phyloP scores from a whole-genome alignment of 768 basidiomycete species.

The Panus rudis region DNA sequence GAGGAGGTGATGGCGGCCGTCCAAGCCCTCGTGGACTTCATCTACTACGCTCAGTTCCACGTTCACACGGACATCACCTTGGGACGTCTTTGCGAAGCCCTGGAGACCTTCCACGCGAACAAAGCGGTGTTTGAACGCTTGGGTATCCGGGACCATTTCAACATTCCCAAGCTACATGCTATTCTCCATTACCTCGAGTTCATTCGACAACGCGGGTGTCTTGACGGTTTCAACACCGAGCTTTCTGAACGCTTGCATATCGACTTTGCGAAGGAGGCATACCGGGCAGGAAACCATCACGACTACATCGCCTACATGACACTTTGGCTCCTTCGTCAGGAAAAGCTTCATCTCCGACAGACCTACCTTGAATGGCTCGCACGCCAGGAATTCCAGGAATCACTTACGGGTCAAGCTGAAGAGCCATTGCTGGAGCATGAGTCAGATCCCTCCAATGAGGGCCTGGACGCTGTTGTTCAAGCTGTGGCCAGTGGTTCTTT shows the following conservation, averaged over 20 bases:
- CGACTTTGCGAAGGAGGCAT: conserved; percentile 31
- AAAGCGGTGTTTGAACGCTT: conserved; percentile 16
- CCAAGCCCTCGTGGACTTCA: too few relatives aligned
- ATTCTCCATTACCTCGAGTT: conserved; percentile 12
- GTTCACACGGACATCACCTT: conserved; percentile 10
- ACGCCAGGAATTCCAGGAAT: too few relatives aligned
- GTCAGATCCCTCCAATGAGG: too few relatives aligned
- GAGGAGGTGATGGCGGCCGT: too few relatives aligned
- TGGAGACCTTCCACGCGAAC: conserved; percentile 14
- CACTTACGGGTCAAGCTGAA: too few relatives aligned
- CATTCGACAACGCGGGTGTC: conserved; percentile 11
- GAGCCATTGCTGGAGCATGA: too few relatives aligned
- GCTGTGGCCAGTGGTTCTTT: too few relatives aligned
- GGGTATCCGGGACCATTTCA: conserved; percentile 15
- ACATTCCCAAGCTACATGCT: conserved; percentile 22
- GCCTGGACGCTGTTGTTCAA: too few relatives aligned
- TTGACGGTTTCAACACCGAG: conserved; percentile 23
- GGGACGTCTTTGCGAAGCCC: conserved; percentile 1
- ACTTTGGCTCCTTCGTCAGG: conserved; percentile 28
- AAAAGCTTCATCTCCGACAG: conserved; percentile 23
- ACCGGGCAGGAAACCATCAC: conserved; percentile 19
- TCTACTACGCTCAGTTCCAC: conserved; percentile 11
- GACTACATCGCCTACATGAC: conserved; percentile 32
- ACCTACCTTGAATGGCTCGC: conserved; percentile 25
- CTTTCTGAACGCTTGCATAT: conserved; percentile 33